Base-by-base conservation (phyloP, 495 filamentous ascomycete genomes). In the Cetradonia linearis region DNA sequence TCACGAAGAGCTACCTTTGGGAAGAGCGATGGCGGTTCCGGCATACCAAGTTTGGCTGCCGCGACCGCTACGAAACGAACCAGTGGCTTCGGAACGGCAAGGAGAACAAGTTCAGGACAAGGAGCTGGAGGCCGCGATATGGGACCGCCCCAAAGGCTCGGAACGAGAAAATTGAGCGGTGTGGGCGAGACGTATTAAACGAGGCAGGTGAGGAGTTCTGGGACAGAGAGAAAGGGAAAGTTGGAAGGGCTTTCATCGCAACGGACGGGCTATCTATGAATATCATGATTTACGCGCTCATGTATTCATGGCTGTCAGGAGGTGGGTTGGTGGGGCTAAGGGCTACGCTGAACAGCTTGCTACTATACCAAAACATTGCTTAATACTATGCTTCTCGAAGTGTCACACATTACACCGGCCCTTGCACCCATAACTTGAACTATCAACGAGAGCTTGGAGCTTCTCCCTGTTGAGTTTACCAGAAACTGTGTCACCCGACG, bases 131-230 rank as follows among this genome's bases (percentile, higher is more conserved):
- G 73, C 56, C 74, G 78, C 55, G 72, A 72, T 58, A 79, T 84
- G 82, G 76, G 76, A 36, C 80, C 80, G 28, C 78, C 80, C 9
- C 70, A 71, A 53, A 62, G 72, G 57, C 73, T 73, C 67, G 55
- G 47, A 55, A 61, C 70, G 55, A 68, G 78, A 57, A 80, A 78
- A 66, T 67, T 80, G 62, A 78, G 75, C 65, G 84, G 81, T 60
- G 71, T 88, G n/a, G 84, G 83, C 16, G 85, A 88, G 72, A 85
- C 83, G 31, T 88, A 79, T 69, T 88, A 67, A 70, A 20, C 18
- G 25, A 14, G 18, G 0, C 11, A 11, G 20, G 23, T 37, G 18
- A 20, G 47, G 25, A 18, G 38, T 2, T 44, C 14, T 13, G 36
- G 37, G 38, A 42, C 27, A 1, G 34, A 37, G 34, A 2, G 27